Conservation (phyloP, 164 flowering plant genomes). For the Sedum album region DNA sequence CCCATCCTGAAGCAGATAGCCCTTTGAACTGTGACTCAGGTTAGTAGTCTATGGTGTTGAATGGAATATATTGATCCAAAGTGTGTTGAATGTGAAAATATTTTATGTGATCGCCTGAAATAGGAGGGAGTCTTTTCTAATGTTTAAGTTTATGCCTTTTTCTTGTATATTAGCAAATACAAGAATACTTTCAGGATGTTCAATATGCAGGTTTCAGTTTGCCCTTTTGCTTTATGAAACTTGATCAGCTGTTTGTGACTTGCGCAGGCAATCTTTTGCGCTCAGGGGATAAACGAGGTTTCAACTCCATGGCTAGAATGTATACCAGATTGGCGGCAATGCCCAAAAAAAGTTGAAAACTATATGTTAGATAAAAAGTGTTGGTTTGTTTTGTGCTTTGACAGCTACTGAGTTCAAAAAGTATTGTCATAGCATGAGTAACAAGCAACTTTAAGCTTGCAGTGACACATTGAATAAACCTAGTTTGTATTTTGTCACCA, state of each 20-base stretch:
- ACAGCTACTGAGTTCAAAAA: neutral
- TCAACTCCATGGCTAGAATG: constrained; percentile 96
- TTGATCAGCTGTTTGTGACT: neutral
- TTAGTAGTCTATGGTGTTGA: constrained; percentile 10
- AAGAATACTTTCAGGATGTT: neutral
- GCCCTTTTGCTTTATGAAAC: neutral
- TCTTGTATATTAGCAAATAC: neutral
- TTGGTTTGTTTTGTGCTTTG: neutral
- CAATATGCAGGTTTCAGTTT: too few relatives aligned
- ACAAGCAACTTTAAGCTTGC: neutral
- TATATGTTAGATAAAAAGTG: neutral
- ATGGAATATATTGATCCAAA: neutral
- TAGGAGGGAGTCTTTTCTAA: neutral
- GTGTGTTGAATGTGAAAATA: neutral
- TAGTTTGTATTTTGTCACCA: too few relatives aligned
- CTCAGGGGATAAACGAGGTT: constrained; percentile 84
- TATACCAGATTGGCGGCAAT: constrained; percentile 91
- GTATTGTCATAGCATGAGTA: neutral
- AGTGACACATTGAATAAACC: neutral
- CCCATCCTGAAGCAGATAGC: constrained; percentile 96
- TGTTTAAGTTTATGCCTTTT: neutral
- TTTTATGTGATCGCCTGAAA: neutral
- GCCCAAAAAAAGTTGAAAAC: constrained; percentile 85
- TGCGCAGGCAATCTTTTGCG: constrained; percentile 79
- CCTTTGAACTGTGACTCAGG: constrained; percentile 98